Evolutionary conservation across 73 alveolate genomes (phyloP).

Genomic region (Tetrahymena elliotti): DNA sequence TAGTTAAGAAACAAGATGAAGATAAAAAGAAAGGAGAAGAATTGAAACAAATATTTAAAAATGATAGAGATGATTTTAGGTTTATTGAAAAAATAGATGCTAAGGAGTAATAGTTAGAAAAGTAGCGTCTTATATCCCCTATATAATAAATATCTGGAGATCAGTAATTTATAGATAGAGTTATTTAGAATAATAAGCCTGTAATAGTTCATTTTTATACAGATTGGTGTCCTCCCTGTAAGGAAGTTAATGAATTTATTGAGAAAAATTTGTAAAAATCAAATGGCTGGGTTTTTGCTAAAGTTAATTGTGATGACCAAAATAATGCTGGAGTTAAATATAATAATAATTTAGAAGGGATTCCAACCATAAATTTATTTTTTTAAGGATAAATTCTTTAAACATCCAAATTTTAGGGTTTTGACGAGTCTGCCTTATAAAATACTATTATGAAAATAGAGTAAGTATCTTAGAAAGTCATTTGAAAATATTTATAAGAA

Average conservation of each 20-base stretch:
- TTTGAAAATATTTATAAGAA: not conserved
- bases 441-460: not conserved
- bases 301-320: not conserved
- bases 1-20: not conserved
- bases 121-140: not conserved
- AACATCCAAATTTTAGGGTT: not conserved
- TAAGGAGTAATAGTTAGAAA: not conserved
- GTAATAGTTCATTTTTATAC: not conserved
- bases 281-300: not conserved
- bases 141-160: not conserved
- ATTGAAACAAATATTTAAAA: not conserved
- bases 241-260: not conserved
- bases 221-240: not conserved
- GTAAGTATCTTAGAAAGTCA: not conserved
- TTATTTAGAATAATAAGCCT: not conserved
- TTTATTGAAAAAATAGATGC: not conserved
- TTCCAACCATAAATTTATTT: not conserved
- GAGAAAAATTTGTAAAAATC: not conserved
- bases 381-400: not conserved
- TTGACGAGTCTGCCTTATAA: not conserved
- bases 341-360: not conserved
- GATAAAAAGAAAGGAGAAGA: not conserved
- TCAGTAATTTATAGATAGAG: not conserved
- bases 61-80: not conserved
- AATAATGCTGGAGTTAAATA: not conserved